phyloP scores from a whole-genome alignment of 768 basidiomycete species.

The Suillus luteus region DNA sequence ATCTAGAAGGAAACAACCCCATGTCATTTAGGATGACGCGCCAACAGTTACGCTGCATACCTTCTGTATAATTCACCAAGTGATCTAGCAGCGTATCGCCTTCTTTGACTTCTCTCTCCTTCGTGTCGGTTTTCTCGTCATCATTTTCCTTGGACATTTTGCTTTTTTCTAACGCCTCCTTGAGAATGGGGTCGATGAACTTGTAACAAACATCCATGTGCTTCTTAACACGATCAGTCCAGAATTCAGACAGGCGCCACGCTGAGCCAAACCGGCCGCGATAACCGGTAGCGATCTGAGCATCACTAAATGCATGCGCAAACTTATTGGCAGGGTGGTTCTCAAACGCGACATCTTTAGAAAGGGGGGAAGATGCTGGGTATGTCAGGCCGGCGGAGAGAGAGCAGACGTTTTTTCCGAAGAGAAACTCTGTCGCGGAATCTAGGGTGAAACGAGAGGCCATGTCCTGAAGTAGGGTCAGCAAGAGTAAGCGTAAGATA shows the following conservation, averaged over 20 bases:
- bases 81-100: constrained; percentile 52
- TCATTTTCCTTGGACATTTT: constrained; percentile 17
- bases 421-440: constrained; percentile 58
- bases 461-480: constrained; percentile 32
- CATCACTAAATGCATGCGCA: constrained; percentile 39
- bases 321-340: constrained; percentile 39
- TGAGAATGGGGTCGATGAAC: constrained; percentile 52
- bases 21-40: neutral
- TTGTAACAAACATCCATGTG: constrained; percentile 43
- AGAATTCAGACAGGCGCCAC: constrained; percentile 50
- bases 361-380: constrained; percentile 28
- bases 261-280: constrained; percentile 40
- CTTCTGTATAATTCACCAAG: constrained; percentile 55
- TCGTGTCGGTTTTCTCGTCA: constrained; percentile 13
- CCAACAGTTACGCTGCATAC: constrained; percentile 29
- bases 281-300: constrained; percentile 34
- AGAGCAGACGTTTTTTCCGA: constrained; percentile 42
- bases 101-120: constrained; percentile 36
- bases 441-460: constrained; percentile 54
- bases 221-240: constrained; percentile 41
- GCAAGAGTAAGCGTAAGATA: constrained; percentile 9
- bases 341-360: constrained; percentile 24
- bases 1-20: constrained; percentile 24
- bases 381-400: constrained; percentile 41
- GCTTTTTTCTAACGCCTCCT: constrained; percentile 42